Conservation (phyloP, 1,139 yeast genomes). For the Diutina siamensis region DNA sequence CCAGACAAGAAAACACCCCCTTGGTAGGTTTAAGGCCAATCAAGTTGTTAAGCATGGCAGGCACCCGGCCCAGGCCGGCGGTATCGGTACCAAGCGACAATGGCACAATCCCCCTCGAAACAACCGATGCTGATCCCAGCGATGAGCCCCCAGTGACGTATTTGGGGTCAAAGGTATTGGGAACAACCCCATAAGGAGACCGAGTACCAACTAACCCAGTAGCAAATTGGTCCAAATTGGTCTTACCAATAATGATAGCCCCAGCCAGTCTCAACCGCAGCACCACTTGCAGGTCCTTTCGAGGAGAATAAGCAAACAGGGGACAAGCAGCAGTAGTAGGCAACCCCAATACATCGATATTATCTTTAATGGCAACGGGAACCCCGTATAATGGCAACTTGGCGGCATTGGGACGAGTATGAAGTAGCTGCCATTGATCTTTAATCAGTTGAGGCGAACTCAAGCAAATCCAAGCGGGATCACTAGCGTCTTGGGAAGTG, state of each 20-base stretch:
- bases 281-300: constrained; percentile 66
- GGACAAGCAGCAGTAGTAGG: constrained; percentile 96
- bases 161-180: constrained; percentile 59
- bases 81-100: constrained; percentile 90
- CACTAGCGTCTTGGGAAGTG: constrained; percentile 33
- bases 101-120: constrained; percentile 82
- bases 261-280: constrained; percentile 64
- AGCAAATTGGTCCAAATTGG: constrained; percentile 92
- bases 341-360: constrained; percentile 76
- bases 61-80: constrained; percentile 97
- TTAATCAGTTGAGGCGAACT: constrained; percentile 46
- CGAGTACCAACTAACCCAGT: constrained; percentile 93
- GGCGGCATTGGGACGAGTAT: constrained; percentile 43
- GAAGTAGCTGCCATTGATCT: constrained; percentile 74
- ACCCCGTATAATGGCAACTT: constrained; percentile 71
- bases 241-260: constrained; percentile 84
- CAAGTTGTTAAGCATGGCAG: constrained; percentile 89
- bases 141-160: constrained; percentile 93
- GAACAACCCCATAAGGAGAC: constrained; percentile 85
- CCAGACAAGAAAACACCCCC: constrained; percentile 73
- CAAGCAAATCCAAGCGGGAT: constrained; percentile 87
- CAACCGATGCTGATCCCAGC: constrained; percentile 90
- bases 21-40: constrained; percentile 88
- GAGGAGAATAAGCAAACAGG: constrained; percentile 55
- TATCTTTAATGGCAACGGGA: constrained; percentile 89